Evolutionary conservation across 2,329 filamentous ascomycete species (phyloP).

Genomic region (Trichophyton verrucosum): DNA sequence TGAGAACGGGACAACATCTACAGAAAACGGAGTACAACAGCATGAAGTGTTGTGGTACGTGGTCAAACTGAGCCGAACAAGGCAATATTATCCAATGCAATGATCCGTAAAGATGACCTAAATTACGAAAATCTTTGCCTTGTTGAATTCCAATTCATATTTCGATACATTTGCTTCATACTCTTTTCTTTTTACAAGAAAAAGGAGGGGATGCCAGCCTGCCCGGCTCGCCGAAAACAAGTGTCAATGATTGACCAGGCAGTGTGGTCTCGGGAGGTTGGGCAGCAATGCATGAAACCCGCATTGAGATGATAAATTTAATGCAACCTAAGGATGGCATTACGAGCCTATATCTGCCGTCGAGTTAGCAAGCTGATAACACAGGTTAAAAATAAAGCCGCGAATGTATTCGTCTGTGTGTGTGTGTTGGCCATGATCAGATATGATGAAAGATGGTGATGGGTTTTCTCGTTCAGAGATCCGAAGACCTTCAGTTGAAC

Average conservation of each 20-base stretch:
- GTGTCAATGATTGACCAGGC: neutral
- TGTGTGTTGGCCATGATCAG: constrained; percentile 6
- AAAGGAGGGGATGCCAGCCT: neutral
- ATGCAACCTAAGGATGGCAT: neutral
- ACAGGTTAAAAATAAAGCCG: neutral
- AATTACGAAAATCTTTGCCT: no score
- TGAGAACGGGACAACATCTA: no score
- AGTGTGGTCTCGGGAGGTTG: neutral
- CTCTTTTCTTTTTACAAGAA: neutral
- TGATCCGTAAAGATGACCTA: no score
- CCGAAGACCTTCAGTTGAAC: constrained; percentile 21
- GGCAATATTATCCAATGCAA: no score
- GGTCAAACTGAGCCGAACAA: no score
- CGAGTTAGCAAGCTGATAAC: neutral
- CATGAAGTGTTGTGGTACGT: no score
- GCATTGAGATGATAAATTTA: neutral
- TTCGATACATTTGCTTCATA: no score
- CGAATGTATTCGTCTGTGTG: neutral
- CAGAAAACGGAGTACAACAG: no score
- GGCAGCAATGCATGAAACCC: neutral
- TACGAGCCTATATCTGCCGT: neutral
- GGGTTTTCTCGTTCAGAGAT: constrained; percentile 19
- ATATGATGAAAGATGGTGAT: constrained; percentile 19
- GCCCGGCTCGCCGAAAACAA: neutral
- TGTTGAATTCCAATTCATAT: no score